Evolutionary conservation across 495 filamentous ascomycete species (phyloP).

Genomic region (Xanthoparmelia taractica): DNA sequence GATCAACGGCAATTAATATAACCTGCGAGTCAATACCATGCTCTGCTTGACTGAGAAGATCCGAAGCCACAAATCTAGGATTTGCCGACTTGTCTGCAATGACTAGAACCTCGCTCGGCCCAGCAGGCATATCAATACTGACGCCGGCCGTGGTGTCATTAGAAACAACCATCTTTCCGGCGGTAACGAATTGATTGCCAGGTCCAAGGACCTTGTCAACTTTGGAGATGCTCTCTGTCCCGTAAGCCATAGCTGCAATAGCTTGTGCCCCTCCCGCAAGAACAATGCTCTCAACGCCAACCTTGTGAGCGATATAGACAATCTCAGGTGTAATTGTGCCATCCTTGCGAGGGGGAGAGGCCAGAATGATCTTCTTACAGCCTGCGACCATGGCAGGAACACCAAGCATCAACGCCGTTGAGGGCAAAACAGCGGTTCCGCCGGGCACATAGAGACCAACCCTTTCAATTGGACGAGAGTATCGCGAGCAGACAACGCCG

Average conservation of each 20-base stretch:
- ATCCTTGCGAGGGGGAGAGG: conserved; percentile 82
- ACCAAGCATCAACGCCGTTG: conserved; percentile 94
- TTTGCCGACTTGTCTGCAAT: conserved; percentile 86
- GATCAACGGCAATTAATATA: conserved; percentile 77
- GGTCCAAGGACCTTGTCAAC: conserved; percentile 98
- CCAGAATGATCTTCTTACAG: conserved; percentile 90
- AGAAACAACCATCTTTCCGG: conserved; percentile 93
- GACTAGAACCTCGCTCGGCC: conserved; percentile 92
- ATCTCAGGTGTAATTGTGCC: conserved; percentile 92
- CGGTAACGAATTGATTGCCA: conserved; percentile 97
- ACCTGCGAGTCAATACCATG: conserved; percentile 95
- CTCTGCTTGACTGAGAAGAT: conserved; percentile 91
- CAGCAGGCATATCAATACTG: conserved; percentile 96
- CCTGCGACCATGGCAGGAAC: conserved; percentile 96
- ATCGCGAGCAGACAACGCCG: conserved; percentile 87
- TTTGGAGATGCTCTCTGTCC: conserved; percentile 72
- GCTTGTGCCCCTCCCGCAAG: conserved; percentile 94
- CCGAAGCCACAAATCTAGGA: conserved; percentile 90
- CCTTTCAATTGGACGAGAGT: conserved; percentile 83
- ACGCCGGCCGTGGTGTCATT: conserved; percentile 95
- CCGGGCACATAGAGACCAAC: conserved; percentile 94
- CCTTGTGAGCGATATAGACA: conserved; percentile 95
- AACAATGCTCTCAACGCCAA: conserved; percentile 90
- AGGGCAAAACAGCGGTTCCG: conserved; percentile 90
- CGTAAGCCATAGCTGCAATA: conserved; percentile 66